phyloP scores from a whole-genome alignment of 495 filamentous ascomycete species.

The Aspergillus campestris region DNA sequence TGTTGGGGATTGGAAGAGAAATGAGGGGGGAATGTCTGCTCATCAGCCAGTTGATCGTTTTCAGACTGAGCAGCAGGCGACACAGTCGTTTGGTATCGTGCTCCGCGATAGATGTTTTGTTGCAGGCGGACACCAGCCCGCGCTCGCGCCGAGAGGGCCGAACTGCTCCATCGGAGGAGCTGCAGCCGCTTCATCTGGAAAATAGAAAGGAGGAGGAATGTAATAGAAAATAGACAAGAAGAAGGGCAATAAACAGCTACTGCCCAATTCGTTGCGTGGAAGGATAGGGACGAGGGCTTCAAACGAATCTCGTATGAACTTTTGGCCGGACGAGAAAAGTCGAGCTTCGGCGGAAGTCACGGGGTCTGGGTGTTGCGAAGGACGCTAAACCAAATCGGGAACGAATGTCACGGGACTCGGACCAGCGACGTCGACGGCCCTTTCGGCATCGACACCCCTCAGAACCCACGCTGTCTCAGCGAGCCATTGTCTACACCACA shows the following conservation, averaged over 20 bases:
- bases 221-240: conserved; percentile 7
- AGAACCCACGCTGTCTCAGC: conserved; percentile 13
- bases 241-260: not conserved
- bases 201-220: conserved; percentile 5
- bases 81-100: conserved; percentile 33
- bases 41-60: conserved; percentile 12
- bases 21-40: conserved; percentile 15
- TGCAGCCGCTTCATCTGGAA: conserved; percentile 61
- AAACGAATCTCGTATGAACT: conserved; percentile 9
- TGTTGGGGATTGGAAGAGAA: conserved; percentile 16
- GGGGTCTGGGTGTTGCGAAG: conserved; percentile 33
- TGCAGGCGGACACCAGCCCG: conserved; percentile 41
- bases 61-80: conserved; percentile 23
- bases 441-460: conserved; percentile 25
- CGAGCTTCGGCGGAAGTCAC: conserved; percentile 39
- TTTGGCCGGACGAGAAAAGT: conserved; percentile 33
- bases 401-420: conserved; percentile 24
- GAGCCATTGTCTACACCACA: conserved; percentile 15
- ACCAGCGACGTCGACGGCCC: conserved; percentile 24
- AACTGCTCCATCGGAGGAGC: conserved; percentile 61
- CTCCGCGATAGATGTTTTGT: conserved; percentile 30
- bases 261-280: conserved; percentile 5
- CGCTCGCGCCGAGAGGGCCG: conserved; percentile 52
- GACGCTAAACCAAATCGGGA: conserved; percentile 23
- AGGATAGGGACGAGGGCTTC: conserved; percentile 5